Evolutionary conservation across 257 asterid species (phyloP).

Genomic region (Euphrasia confusa): DNA sequence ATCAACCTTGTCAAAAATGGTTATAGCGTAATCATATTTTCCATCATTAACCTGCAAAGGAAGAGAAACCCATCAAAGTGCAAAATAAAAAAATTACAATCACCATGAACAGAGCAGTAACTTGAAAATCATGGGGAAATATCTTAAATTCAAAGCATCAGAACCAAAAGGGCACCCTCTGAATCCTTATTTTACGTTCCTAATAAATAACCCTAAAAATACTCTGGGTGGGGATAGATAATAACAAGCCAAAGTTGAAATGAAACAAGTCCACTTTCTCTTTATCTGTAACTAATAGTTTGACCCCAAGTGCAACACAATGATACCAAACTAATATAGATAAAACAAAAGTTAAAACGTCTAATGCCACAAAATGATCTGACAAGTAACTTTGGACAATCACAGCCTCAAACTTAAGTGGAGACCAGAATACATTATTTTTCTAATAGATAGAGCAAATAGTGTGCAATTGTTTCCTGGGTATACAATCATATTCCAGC

Average conservation of each 20-base stretch:
- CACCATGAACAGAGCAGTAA: constrained; percentile 20
- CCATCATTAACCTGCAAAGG: constrained; percentile 92
- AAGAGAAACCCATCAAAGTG: constrained; percentile 29
- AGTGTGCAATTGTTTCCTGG: constrained; percentile 13
- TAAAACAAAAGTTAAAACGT: constrained; percentile 5
- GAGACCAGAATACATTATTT: constrained; percentile 11
- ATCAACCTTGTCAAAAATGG: constrained; percentile 88
- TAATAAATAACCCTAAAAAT: constrained; percentile 12
- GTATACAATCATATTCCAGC: background rate
- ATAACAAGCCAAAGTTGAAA: constrained; percentile 17
- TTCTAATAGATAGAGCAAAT: background rate
- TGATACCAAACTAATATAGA: constrained; percentile 13
- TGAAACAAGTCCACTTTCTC: constrained; percentile 6
- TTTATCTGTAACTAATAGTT: constrained; percentile 3
- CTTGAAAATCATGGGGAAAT: constrained; percentile 2
- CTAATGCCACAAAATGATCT: background rate
- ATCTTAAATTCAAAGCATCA: constrained; percentile 13
- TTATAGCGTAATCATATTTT: constrained; percentile 72
- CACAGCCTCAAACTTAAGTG: constrained; percentile 18
- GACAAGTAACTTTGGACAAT: constrained; percentile 14
- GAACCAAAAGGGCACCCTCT: constrained; percentile 7
- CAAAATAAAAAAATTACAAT: constrained; percentile 10
- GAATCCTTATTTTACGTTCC: background rate
- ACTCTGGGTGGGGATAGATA: constrained; percentile 14
- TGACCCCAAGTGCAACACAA: constrained; percentile 8